Percentiles rank a stretch among this genome's conserved stretches.
These are phyloP conservation scores for Geotrichum citri-aurantii DNA, from an alignment of 1,139 yeast species.

Conservation along the genomic window DNA sequence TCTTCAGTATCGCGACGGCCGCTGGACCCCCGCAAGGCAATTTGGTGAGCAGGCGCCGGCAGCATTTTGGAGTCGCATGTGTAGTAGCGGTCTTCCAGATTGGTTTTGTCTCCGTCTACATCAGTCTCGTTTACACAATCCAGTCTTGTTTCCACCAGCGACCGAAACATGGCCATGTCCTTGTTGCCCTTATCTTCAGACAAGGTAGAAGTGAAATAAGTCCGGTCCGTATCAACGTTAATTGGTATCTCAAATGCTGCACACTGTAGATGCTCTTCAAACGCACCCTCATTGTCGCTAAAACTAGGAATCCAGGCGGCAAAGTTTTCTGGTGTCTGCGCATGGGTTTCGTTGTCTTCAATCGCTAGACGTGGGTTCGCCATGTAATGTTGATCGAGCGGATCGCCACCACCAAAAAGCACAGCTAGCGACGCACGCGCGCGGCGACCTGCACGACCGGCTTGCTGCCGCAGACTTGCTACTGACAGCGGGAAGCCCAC, in stretches of 20 bases:
- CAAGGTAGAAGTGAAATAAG: constrained; percentile 45
- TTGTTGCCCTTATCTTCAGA: background rate
- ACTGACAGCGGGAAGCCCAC: constrained; percentile 89
- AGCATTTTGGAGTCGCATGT: constrained; percentile 59
- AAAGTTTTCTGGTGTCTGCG: background rate
- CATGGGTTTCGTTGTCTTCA: constrained; percentile 36
- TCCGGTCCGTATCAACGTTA: constrained; percentile 44
- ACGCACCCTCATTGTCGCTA: constrained; percentile 52
- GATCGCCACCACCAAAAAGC: constrained; percentile 76
- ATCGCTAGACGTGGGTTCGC: constrained; percentile 61
- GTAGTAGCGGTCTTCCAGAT: constrained; percentile 40
- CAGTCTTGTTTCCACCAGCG: constrained; percentile 19
- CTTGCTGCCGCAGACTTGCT: constrained; percentile 86
- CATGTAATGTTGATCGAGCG: constrained; percentile 81
- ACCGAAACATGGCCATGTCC: constrained; percentile 4
- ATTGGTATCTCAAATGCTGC: constrained; percentile 86
- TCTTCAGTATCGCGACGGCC: constrained; percentile 49
- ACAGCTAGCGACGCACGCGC: constrained; percentile 66
- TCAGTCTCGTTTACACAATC: constrained; percentile 17
- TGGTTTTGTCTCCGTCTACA: constrained; percentile 32
- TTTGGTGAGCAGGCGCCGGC: constrained; percentile 80
- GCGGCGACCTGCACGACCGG: constrained; percentile 94
- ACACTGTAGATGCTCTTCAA: constrained; percentile 86
- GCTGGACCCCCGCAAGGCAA: constrained; percentile 33
- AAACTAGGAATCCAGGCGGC: constrained; percentile 24